phyloP scores from a whole-genome alignment of 2,329 filamentous ascomycete species.

The Emydomyces testavorans region DNA sequence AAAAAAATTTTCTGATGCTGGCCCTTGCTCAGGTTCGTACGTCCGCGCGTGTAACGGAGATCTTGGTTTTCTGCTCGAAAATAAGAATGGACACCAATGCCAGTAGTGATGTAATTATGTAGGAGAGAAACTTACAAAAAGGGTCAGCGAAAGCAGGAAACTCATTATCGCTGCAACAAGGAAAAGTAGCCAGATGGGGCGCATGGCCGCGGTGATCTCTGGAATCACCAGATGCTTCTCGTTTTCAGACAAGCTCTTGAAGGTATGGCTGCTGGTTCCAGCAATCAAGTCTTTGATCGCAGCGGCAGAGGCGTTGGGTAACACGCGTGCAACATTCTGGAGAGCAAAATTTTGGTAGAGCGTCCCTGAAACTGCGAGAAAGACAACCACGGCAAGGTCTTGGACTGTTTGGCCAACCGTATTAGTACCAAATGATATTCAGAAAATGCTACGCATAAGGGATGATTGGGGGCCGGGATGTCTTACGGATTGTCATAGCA shows the following conservation, averaged over 20 bases:
- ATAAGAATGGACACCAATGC: too few relatives aligned
- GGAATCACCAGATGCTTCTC: background rate
- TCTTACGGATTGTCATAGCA: constrained; percentile 20
- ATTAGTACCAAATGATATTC: background rate
- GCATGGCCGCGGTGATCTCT: constrained; percentile 1
- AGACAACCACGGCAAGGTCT: background rate
- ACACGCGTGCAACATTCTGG: background rate
- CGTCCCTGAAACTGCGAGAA: background rate
- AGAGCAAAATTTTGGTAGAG: constrained; percentile 4
- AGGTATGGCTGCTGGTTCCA: constrained; percentile 1
- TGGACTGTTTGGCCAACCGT: background rate
- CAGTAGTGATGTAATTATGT: too few relatives aligned
- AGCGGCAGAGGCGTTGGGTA: background rate
- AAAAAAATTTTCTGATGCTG: too few relatives aligned
- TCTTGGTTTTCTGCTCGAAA: too few relatives aligned
- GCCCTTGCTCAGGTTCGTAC: too few relatives aligned
- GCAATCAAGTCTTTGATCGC: background rate
- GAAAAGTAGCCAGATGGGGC: constrained; percentile 9
- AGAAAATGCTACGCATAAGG: too few relatives aligned
- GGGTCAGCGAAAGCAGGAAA: constrained; percentile 14
- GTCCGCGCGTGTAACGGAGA: too few relatives aligned
- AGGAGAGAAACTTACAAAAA: background rate
- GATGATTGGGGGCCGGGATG: too few relatives aligned
- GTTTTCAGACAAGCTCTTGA: background rate
- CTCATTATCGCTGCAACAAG: constrained; percentile 6